Evolutionary conservation across 208 protist genomes (phyloP), one percentile per base, ranked within the genome.

Genomic region (Blechomonas ayalai): DNA sequence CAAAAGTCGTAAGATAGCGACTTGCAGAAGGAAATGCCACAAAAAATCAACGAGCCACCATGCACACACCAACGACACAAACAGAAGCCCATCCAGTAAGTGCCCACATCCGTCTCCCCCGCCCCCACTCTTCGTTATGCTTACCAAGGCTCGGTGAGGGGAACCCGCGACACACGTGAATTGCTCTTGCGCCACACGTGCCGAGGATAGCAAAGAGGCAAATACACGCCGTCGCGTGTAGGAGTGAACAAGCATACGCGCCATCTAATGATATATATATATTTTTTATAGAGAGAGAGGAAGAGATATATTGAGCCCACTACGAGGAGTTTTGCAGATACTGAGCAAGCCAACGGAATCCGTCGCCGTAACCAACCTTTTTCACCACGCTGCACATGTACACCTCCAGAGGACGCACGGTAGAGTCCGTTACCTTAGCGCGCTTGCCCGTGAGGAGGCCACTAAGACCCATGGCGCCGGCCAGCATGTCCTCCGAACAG

Each of bases 361-460:
- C 93, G 43, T 99, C 97, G 45, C 92, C 95, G 73, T 99, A 99
- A 29, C 98, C 98, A 32, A 84, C 67, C 37, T 95, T 89, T 32
- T 95, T 90, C 19, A 98, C 81, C 22, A 99, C 92, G 55, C 90
- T 97, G 92, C 97, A 99, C 98, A 99, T 99, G 81, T 98, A 99
- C 25, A 99, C 77, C 82, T 99, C 97, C 23, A 99, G 64, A 19
- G 98, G 96, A 19, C 97, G 82, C 12, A 95, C 59, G 19, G 69
- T 75, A 7, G 78, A 77, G 39, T 94, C 73, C 4, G 74, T 75
- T n/a, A 78, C 67, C 19, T 82, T 93, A 16, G 80, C 92, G 39
- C 82, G 53, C 60, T 99, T 98, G 29, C 96, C 97, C 1, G 97
- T 98, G 13, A 90, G 89, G 16, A 91, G 57, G 3, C 79, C 79